These are phyloP conservation scores for Lachnum nothofagi DNA, from an alignment of 2,329 filamentous ascomycete genomes.

Conservation along the genomic window DNA sequence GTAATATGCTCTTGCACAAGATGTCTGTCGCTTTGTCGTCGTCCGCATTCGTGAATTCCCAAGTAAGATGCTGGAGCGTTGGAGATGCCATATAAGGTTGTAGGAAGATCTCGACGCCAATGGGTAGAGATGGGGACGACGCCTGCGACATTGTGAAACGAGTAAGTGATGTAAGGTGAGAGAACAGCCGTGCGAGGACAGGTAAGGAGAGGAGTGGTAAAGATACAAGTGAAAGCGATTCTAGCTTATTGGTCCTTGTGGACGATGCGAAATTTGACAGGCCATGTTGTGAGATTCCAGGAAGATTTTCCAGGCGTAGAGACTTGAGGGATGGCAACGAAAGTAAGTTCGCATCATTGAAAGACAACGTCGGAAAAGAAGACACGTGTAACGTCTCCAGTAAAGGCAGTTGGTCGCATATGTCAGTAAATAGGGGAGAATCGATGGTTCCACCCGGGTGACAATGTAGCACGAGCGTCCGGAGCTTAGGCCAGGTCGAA, in stretches of 20 bases:
- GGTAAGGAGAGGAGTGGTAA: conserved; percentile 52
- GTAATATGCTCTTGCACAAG: conserved; percentile 57
- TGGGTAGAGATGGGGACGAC: conserved; percentile 49
- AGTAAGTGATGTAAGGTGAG: conserved; percentile 46
- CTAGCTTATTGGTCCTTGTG: conserved; percentile 41
- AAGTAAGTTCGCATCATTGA: conserved; percentile 52
- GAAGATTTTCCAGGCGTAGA: conserved; percentile 51
- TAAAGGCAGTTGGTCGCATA: conserved; percentile 47
- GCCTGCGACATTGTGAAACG: conserved; percentile 52
- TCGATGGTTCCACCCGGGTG: conserved; percentile 51
- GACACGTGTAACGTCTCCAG: conserved; percentile 57
- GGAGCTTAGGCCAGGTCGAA: conserved; percentile 50
- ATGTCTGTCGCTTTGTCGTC: conserved; percentile 52
- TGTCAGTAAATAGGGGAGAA: conserved; percentile 46
- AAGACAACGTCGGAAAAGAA: conserved; percentile 49
- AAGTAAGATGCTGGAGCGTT: conserved; percentile 53
- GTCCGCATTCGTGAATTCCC: conserved; percentile 47
- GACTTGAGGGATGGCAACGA: conserved; percentile 50
- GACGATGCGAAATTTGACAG: conserved; percentile 53
- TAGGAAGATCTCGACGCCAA: conserved; percentile 53
- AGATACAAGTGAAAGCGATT: conserved; percentile 50
- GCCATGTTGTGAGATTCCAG: conserved; percentile 52
- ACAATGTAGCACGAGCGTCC: conserved; percentile 55
- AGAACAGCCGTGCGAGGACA: conserved; percentile 53
- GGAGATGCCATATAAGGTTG: conserved; percentile 58